Percentiles rank a stretch among this genome's conserved stretches.
phyloP scores from a whole-genome alignment of 2,329 filamentous ascomycete species.

The Fusarium humuli region DNA sequence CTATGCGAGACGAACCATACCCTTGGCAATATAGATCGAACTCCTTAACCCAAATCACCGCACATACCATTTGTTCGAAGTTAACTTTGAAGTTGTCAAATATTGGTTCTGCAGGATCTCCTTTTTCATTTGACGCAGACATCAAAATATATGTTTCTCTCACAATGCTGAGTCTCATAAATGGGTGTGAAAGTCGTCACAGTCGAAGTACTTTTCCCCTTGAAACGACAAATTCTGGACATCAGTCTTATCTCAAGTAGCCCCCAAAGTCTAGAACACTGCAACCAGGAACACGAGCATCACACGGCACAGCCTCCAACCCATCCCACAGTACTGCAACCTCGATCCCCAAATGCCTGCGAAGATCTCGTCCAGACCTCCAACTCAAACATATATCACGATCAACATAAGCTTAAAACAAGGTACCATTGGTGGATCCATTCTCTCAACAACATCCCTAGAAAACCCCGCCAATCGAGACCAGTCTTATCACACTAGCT shows the following conservation, averaged over 20 bases:
- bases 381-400: not conserved
- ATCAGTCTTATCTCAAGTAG: not conserved
- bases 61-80: not conserved
- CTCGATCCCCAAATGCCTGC: not conserved
- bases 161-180: not conserved
- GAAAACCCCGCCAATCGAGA: slow-evolving; percentile 27
- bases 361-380: slow-evolving; percentile 5
- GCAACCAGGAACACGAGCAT: not conserved
- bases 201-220: not conserved
- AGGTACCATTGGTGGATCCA: slow-evolving; percentile 28
- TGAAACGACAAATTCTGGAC: not conserved
- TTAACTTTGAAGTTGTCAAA: not conserved
- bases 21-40: not conserved
- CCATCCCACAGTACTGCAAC: not conserved
- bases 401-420: slow-evolving; percentile 1
- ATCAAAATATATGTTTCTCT: not conserved
- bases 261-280: slow-evolving; percentile 1
- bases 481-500: not conserved
- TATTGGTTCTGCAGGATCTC: not conserved
- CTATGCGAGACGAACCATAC: not conserved
- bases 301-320: not conserved
- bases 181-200: not conserved
- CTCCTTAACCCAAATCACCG: not conserved
- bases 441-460: not conserved
- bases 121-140: not conserved